Evolutionary conservation across 495 filamentous ascomycete species (phyloP), one percentile per base, ranked within the genome.

Genomic region (Sordaria brevicollis): DNA sequence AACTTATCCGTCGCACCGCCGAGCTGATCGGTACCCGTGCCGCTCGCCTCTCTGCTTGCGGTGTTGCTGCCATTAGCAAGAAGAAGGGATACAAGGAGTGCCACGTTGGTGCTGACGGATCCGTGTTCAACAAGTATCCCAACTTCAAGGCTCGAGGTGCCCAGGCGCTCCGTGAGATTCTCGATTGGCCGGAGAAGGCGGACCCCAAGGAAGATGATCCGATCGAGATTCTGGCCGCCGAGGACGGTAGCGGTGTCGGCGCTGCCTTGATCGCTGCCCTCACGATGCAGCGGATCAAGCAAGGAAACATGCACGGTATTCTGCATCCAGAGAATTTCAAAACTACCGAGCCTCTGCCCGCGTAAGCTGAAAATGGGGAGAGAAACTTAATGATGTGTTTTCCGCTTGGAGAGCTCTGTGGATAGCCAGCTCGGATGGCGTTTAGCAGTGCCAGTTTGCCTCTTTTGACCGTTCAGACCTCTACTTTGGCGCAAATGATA

Each of bases 71-170:
- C 65, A 97, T 98, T 74, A 93, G 92, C 85, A 94, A 88, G 79
- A 97, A 97, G 90, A 97, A 97, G 85, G 88, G 89, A 69, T 93
- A 92, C 73, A 82, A 88, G 72, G 86, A 89, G 15, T 96, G 92
- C 86, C 94, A 97, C 79, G 94, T 97, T 21, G 94, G 94, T 74
- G 94, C 94, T 41, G 94, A 98, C 74, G 94, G 94, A 31, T 94
- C 91, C 11, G 93, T 98, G 54, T 98, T 97, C 85, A 97, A 96
- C 85, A 97, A 97, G 80, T 97, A 97, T 82, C 94, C 94, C 2
- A 92, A 97, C 80, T 98, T 98, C 86, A 94, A 97, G 86, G 87
- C 87, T 17, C 91, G 94, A 66, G 93, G 93, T 68, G 94, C 94
- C 5, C 84, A 89, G 74, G 94, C 94, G 25, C 88, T 98, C 25